These are phyloP conservation scores for Cajanus cajan DNA, from an alignment of 306 rosid species.

Conservation along the genomic window DNA sequence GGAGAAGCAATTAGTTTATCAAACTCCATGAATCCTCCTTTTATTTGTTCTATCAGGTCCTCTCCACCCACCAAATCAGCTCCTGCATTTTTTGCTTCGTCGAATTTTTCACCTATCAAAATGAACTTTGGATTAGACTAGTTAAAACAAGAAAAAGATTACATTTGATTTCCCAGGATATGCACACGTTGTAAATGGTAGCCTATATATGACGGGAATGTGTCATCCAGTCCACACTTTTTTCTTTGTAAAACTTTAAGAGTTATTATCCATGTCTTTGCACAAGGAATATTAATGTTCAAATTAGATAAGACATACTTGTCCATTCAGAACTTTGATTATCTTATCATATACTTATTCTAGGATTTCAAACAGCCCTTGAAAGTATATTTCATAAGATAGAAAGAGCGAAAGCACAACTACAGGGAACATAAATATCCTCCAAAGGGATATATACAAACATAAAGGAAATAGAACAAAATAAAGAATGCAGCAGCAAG, in stretches of 20 bases:
- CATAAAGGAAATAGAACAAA: neutral
- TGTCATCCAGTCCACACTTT: neutral
- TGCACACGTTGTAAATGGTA: neutral
- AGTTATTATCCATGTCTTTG: neutral
- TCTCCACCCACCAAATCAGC: slow-evolving; percentile 99
- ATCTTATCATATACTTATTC: neutral
- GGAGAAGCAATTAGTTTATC: slow-evolving; percentile 99
- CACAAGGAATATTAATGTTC: neutral
- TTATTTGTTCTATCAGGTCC: slow-evolving; percentile 95
- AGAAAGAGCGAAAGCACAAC: neutral
- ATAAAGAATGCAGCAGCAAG: neutral
- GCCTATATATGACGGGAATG: neutral
- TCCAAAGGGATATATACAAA: neutral
- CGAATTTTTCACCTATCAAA: slow-evolving; percentile 81
- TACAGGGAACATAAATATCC: neutral
- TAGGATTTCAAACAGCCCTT: neutral
- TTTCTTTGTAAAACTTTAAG: neutral
- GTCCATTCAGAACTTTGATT: neutral
- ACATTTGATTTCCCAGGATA: neutral
- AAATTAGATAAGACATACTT: neutral
- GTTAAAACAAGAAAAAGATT: slow-evolving; percentile 17
- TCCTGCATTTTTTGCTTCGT: slow-evolving; percentile 96
- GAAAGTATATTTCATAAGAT: neutral
- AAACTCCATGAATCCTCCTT: slow-evolving; percentile 98
- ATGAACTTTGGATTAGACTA: slow-evolving; percentile 20